phyloP scores from a whole-genome alignment of 129 eudicot species.

The Flaveria sonorensis region DNA sequence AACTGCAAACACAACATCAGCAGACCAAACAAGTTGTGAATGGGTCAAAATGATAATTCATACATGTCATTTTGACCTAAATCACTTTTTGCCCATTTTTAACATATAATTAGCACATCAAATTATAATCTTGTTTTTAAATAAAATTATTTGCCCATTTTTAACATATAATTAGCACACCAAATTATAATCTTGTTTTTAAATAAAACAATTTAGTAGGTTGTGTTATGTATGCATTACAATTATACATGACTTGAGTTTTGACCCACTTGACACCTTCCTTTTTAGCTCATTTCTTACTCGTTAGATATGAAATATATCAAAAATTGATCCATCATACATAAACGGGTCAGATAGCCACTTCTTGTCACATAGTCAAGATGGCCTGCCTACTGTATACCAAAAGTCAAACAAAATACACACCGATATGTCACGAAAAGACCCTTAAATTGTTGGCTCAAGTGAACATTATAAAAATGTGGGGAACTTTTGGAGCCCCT shows the following conservation, averaged over 20 bases:
- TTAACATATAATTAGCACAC: background rate
- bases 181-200: background rate
- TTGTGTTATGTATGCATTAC: background rate
- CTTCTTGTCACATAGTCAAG: slow-evolving; percentile 14
- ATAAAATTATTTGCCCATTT: too few species aligned
- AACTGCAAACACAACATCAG: slow-evolving; percentile 45
- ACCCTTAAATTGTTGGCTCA: slow-evolving; percentile 38
- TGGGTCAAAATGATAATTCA: background rate
- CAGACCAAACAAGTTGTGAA: background rate
- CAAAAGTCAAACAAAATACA: slow-evolving; percentile 25
- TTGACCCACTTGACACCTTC: background rate
- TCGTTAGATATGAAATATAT: background rate
- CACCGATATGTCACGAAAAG: slow-evolving; percentile 14
- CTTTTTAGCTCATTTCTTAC: background rate
- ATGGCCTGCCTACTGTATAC: slow-evolving; percentile 16
- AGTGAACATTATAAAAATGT: slow-evolving; percentile 24
- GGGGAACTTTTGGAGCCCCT: slow-evolving; percentile 30
- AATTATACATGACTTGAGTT: background rate
- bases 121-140: background rate
- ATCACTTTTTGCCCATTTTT: background rate
- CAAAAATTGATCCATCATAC: background rate
- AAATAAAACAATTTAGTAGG: background rate
- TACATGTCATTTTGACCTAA: background rate
- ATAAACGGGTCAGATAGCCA: slow-evolving; percentile 5
- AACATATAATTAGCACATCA: background rate